These are phyloP conservation scores for Microcera coccophila DNA, from an alignment of 2,329 filamentous ascomycete genomes.

Conservation along the genomic window DNA sequence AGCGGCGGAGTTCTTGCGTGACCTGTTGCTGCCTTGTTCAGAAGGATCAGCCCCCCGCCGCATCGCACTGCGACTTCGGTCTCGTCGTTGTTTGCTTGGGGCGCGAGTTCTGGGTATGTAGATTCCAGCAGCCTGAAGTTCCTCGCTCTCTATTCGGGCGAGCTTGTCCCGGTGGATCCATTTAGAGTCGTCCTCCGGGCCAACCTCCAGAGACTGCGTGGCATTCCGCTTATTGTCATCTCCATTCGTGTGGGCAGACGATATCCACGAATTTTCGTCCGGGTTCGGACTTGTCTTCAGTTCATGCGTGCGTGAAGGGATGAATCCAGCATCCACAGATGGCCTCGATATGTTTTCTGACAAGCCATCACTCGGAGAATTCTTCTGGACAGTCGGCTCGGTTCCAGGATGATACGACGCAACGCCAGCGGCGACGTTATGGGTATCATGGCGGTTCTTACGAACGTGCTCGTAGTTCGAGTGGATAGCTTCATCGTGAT, in stretches of 20 bases:
- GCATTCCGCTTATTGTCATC: constrained; percentile 26
- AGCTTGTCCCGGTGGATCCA: constrained; percentile 87
- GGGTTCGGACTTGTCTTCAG: constrained; percentile 20
- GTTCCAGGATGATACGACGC: constrained; percentile 23
- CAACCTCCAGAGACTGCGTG: constrained; percentile 25
- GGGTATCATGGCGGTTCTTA: constrained; percentile 13
- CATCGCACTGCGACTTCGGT: constrained; percentile 35
- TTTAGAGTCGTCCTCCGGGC: constrained; percentile 56
- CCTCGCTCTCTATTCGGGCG: constrained; percentile 73
- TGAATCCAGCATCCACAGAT: constrained; percentile 19
- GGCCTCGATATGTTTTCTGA: constrained; percentile 21
- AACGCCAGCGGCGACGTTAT: constrained; percentile 25
- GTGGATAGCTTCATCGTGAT: constrained; percentile 16
- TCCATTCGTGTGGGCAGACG: constrained; percentile 16
- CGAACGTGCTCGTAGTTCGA: constrained; percentile 16
- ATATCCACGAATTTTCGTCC: constrained; percentile 18
- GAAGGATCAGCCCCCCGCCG: constrained; percentile 31
- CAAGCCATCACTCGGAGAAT: constrained; percentile 34
- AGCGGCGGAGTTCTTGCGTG: constrained; percentile 46
- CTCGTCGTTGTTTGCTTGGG: constrained; percentile 45
- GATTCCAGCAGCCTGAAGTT: constrained; percentile 75
- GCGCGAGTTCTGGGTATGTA: constrained; percentile 53
- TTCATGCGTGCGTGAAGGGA: constrained; percentile 24
- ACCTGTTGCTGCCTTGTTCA: constrained; percentile 27
- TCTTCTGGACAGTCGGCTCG: constrained; percentile 32